Conservation (phyloP, 2,329 filamentous ascomycete species). For the Trichoderma afroharzianum region DNA sequence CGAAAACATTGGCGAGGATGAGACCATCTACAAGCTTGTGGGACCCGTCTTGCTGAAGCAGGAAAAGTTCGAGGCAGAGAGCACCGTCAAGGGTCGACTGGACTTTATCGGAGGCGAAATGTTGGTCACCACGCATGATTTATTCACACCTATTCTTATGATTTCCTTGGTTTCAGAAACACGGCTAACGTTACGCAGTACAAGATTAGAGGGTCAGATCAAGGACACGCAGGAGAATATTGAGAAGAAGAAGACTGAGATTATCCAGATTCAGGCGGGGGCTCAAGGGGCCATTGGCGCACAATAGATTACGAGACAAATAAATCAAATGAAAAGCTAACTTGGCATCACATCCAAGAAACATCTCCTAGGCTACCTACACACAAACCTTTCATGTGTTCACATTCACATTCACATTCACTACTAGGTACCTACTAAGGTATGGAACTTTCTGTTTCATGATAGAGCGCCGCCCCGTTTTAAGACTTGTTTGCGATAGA, state of each 20-base stretch:
- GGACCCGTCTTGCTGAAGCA: conserved; percentile 93
- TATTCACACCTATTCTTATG: background rate
- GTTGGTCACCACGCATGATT: conserved; percentile 47
- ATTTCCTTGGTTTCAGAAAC: background rate
- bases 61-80: conserved; percentile 83
- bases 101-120: conserved; percentile 95
- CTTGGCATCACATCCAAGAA: background rate
- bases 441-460: background rate
- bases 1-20: conserved; percentile 68
- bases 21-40: conserved; percentile 93
- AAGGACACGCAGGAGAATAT: conserved; percentile 54
- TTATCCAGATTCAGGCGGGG: conserved; percentile 53
- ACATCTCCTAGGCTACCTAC: background rate
- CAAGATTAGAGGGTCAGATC: conserved; percentile 49
- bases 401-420: background rate
- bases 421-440: no score
- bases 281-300: conserved; percentile 41
- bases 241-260: conserved; percentile 57
- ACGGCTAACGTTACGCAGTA: conserved; percentile 26
- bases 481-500: background rate
- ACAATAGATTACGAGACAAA: conserved; percentile 21
- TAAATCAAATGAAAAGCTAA: background rate
- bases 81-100: conserved; percentile 83
- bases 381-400: background rate
- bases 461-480: background rate